Evolutionary conservation across 1,139 yeast genomes (phyloP).

Genomic region (Taphrina deformans): DNA sequence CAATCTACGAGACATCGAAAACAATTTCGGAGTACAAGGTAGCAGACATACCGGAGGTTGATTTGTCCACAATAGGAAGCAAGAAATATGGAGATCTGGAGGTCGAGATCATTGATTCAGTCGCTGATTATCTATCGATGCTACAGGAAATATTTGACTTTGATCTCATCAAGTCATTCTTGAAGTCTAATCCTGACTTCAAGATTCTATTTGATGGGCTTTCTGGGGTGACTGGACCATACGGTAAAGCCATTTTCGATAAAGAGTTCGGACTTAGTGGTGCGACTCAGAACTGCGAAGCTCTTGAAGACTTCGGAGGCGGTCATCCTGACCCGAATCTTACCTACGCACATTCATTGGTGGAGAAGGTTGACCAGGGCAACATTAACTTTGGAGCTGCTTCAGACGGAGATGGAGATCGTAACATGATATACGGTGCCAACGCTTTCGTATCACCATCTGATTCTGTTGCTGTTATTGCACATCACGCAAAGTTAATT

Average conservation of each 20-base stretch:
- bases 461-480: slow-evolving; percentile 95
- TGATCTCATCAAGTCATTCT: slow-evolving; percentile 70
- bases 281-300: slow-evolving; percentile 70
- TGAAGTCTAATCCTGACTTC: slow-evolving; percentile 60
- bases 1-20: slow-evolving; percentile 72
- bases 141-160: slow-evolving; percentile 88
- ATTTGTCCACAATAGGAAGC: slow-evolving; percentile 60
- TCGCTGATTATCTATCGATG: slow-evolving; percentile 72
- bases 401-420: slow-evolving; percentile 97
- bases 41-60: slow-evolving; percentile 50
- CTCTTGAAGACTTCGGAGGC: slow-evolving; percentile 92
- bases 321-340: slow-evolving; percentile 97
- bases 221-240: slow-evolving; percentile 97
- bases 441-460: slow-evolving; percentile 97
- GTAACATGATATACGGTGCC: slow-evolving; percentile 97
- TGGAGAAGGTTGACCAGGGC: slow-evolving; percentile 75
- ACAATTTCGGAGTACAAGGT: slow-evolving; percentile 62
- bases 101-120: slow-evolving; percentile 81
- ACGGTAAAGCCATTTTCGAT: slow-evolving; percentile 79
- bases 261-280: slow-evolving; percentile 78
- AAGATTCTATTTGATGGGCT: slow-evolving; percentile 81
- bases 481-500: slow-evolving; percentile 75
- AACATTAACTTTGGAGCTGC: slow-evolving; percentile 95
- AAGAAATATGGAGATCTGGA: slow-evolving; percentile 53
- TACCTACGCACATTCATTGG: slow-evolving; percentile 88